phyloP scores from a whole-genome alignment of 768 basidiomycete genomes.

The Leccinellum albellum region DNA sequence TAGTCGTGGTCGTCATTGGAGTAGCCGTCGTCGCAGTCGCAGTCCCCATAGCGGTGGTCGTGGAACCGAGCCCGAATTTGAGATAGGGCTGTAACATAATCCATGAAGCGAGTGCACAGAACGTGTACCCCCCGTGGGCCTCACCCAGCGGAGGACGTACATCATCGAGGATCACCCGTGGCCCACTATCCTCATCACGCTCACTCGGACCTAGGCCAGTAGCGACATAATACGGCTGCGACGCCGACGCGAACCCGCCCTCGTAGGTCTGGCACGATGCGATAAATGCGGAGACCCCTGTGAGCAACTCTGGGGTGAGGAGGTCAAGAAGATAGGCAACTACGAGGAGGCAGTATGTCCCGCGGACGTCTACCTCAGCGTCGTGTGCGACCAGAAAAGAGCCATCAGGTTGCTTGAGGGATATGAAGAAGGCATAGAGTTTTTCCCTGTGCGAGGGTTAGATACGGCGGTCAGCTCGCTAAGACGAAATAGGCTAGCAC shows the following conservation, averaged over 20 bases:
- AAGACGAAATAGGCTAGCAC: constrained; percentile 10
- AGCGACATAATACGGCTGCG: constrained; percentile 59
- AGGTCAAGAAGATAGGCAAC: constrained; percentile 81
- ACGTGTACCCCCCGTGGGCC: constrained; percentile 97
- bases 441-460: constrained; percentile 40
- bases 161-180: constrained; percentile 31
- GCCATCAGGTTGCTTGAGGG: constrained; percentile 88
- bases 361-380: constrained; percentile 95
- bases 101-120: constrained; percentile 87
- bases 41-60: too few species aligned
- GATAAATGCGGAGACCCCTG: constrained; percentile 73
- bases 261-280: constrained; percentile 95
- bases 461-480: background rate
- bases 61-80: background rate
- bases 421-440: constrained; percentile 87
- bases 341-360: constrained; percentile 87
- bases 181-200: background rate
- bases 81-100: constrained; percentile 66
- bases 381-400: constrained; percentile 86
- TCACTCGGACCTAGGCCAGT: background rate
- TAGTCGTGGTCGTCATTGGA: background rate
- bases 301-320: constrained; percentile 82
- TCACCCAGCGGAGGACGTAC: constrained; percentile 84
- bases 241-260: constrained; percentile 85
- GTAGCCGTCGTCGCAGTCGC: background rate